Base-by-base conservation (phyloP, 192 early-diverging fungal species). In the Rhizophagus clarus region DNA sequence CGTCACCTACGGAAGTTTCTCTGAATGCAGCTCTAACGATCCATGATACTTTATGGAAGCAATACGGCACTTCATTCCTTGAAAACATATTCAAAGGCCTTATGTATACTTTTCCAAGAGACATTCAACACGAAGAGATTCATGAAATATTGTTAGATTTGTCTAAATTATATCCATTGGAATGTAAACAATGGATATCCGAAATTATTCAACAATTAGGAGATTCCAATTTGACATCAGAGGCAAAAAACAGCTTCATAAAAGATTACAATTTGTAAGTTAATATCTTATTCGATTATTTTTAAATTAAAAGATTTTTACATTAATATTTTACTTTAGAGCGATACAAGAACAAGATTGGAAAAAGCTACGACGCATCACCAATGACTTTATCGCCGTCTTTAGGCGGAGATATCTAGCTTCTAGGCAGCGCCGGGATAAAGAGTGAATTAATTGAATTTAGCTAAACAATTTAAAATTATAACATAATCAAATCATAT, bases 321-420 rank as follows among this genome's bases (percentile, higher is more conserved):
- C 4, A 24, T 28, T 83, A 42, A 42, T 34, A 11, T 61, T 66
- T 45, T 5, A 34, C 9, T 79, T 60, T 17, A 76, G 92, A 56
- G 85, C 87, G 63, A 85, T 83, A 24, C 86, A 86, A 15, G 85
- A 84, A 47, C 77, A 81, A 17, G 86, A 92, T 73, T 87, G 86
- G 86, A 84, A 64, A 42, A 91, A 84, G 75, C 80, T 91, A 40
- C 79, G 86, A 76, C 76, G 86, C n/a, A 80, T 89, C 3, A 76
- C 92, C 1, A 83, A 87, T 26, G 91, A 93, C 66, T 92, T 93
- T 72, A 84, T 88, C 8, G 86, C 85, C 11, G 37, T 82, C 26
- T 93, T 89, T 79, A 82, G 90, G 63, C 83, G 92, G 66, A 87
- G 88, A 79, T 81, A 89, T 77, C 68, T 83, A 10, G 51, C 81